Evolutionary conservation across 345 rosid species (phyloP), one percentile per base, ranked within the genome.

Genomic region (Barbarea vulgaris): DNA sequence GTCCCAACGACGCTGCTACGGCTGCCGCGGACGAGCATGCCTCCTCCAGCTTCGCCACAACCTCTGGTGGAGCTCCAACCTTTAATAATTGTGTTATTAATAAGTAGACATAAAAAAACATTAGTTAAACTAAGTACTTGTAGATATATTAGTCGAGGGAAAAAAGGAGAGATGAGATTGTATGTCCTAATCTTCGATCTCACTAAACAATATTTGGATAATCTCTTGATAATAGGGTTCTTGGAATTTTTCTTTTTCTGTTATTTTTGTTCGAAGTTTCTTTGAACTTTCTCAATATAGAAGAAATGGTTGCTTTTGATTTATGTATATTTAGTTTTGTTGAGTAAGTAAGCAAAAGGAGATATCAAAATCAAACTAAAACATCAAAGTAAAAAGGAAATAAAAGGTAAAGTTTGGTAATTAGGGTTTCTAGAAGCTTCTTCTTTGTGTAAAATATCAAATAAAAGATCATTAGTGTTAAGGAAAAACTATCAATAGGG

Each of bases 51-150:
- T 84, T 87, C 25, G 83, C 91, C 83, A 82, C 93, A 73, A 88
- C 93, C 50, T 91, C 97, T 8, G 96, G 85, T 15, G 99, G 98
- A 1, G 99, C 99, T 55, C 99, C 99, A 10, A 96, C 95, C 99
- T 96, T 96, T 34, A 7, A 36, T 3, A 28, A 28, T 37, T n/a
- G 11, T 66, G 67, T 9, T 13, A 25, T 75, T 33, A 24, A 5
- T 33, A 11, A n/a, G 13, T 24, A 37, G 19, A 51, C n/a, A 59
- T 25, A 4, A 24, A 8, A 21, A 9, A 2, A 47, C 46, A 59
- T 37, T 21, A 36, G 50, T 27, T 33, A n/a, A 50, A 22, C 19
- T 12, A 64, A 69, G 37, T 44, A 44, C 19, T 44, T 44, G 48
- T 5, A 44, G 19, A 39, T 30, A 50, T 12, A 68, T 34, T 3